Evolutionary conservation across 148 eudicot genomes (phyloP).

Genomic region (Rhododendron ovatum): DNA sequence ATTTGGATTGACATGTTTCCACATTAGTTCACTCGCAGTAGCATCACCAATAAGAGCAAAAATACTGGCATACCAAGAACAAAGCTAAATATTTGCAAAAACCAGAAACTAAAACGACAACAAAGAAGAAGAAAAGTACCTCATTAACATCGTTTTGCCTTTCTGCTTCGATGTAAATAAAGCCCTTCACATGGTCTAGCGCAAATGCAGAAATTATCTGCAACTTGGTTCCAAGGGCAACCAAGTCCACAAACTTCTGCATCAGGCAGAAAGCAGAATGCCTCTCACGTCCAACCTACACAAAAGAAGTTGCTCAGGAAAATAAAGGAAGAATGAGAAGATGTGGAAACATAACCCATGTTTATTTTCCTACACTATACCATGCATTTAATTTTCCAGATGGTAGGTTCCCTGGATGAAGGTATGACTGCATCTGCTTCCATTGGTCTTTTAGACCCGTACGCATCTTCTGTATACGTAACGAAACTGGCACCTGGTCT

Average conservation of each 20-base stretch:
- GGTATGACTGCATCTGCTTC: slow-evolving; percentile 34
- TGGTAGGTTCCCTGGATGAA: slow-evolving; percentile 46
- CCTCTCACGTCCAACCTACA: slow-evolving; percentile 95
- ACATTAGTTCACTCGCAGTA: neutral
- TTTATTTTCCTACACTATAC: slow-evolving; percentile 27
- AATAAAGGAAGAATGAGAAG: neutral
- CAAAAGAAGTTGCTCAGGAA: slow-evolving; percentile 13
- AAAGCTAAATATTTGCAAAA: neutral
- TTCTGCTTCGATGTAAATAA: slow-evolving; percentile 76
- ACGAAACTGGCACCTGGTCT: slow-evolving; percentile 60
- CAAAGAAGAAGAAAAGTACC: slow-evolving; percentile 31
- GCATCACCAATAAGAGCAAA: neutral
- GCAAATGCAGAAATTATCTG: slow-evolving; percentile 79
- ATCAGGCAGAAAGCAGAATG: slow-evolving; percentile 79
- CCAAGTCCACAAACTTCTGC: slow-evolving; percentile 79
- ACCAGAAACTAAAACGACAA: neutral
- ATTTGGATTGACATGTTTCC: neutral
- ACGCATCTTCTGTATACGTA: slow-evolving; percentile 69
- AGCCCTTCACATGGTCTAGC: slow-evolving; percentile 82
- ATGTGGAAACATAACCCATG: neutral
- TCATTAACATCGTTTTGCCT: slow-evolving; percentile 72
- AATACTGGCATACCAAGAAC: neutral
- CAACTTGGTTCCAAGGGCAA: slow-evolving; percentile 60
- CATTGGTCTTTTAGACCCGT: slow-evolving; percentile 36
- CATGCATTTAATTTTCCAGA: slow-evolving; percentile 99